These are phyloP conservation scores for Ceratocystis harringtonii DNA, from an alignment of 2,329 filamentous ascomycete species.

Conservation along the genomic window DNA sequence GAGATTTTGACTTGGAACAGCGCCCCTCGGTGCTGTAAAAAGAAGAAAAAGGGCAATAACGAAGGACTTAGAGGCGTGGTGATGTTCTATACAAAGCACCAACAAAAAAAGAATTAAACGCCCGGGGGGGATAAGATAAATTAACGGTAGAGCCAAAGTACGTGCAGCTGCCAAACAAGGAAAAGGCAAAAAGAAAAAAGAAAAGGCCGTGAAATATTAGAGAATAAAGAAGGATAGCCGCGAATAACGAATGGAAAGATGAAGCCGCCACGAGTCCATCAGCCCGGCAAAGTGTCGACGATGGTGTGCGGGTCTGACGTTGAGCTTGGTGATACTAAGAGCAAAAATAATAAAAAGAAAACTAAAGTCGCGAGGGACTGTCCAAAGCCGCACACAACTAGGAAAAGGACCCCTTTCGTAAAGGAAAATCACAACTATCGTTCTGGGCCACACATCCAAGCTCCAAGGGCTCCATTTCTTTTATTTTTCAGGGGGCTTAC, in stretches of 20 bases:
- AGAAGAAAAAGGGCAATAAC: not conserved
- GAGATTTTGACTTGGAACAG: not conserved
- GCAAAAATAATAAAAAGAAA: not conserved
- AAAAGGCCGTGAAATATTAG: not conserved
- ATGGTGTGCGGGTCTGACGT: not conserved
- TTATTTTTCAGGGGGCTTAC: not conserved
- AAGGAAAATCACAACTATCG: not conserved
- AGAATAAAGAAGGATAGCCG: not conserved
- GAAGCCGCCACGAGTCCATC: not conserved
- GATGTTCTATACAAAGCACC: not conserved
- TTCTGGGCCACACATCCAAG: not conserved
- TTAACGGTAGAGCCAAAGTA: not conserved
- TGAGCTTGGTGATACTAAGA: not conserved
- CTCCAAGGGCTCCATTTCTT: not conserved
- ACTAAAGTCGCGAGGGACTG: not conserved
- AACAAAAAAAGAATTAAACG: slow-evolving; percentile 4
- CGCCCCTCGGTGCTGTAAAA: not conserved
- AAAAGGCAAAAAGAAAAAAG: not conserved
- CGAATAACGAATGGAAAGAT: not conserved
- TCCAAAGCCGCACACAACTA: not conserved
- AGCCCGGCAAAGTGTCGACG: not conserved
- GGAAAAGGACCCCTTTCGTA: not conserved
- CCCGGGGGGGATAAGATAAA: not conserved
- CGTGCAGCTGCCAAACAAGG: not conserved
- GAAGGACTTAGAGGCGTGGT: not conserved